phyloP scores from a whole-genome alignment of 371 early-diverging fungal species.

The Mortierella sp. region DNA sequence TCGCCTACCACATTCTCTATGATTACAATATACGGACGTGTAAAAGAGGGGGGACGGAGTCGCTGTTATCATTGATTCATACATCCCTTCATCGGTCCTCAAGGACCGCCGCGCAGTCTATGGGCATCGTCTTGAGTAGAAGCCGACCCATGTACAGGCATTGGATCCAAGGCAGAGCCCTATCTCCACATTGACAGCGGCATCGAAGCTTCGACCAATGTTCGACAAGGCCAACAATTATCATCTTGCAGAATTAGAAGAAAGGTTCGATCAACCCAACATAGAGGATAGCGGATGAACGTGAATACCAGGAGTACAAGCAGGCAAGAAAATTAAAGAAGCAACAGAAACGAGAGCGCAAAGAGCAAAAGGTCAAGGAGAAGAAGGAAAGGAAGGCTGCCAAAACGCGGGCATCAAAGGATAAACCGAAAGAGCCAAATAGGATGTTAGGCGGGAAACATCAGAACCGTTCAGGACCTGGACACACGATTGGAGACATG shows the following conservation, averaged over 20 bases:
- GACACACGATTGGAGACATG: too few relatives aligned
- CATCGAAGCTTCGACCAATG: not conserved
- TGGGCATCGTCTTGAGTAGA: slow-evolving; percentile 9
- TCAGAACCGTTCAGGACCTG: not conserved
- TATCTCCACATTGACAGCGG: not conserved
- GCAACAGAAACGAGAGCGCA: slow-evolving; percentile 27
- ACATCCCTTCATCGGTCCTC: slow-evolving; percentile 36
- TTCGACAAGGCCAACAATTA: slow-evolving; percentile 2
- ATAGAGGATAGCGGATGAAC: slow-evolving; percentile 43
- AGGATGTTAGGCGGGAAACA: not conserved
- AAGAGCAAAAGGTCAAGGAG: slow-evolving; percentile 18
- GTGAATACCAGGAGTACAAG: slow-evolving; percentile 45
- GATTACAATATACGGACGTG: too few relatives aligned
- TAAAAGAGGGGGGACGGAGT: not conserved
- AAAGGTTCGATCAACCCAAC: slow-evolving; percentile 22
- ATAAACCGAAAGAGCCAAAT: not conserved
- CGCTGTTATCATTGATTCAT: slow-evolving; percentile 27
- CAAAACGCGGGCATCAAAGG: not conserved
- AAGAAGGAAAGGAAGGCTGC: slow-evolving; percentile 15
- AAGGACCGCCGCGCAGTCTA: slow-evolving; percentile 16
- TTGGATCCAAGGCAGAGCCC: not conserved
- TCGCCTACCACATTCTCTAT: too few relatives aligned
- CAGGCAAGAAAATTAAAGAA: slow-evolving; percentile 22
- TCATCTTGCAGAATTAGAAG: slow-evolving; percentile 10
- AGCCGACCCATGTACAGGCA: too few relatives aligned